These are phyloP conservation scores for Rhizopus delemar DNA, from an alignment of 371 early-diverging fungal genomes.

Conservation along the genomic window DNA sequence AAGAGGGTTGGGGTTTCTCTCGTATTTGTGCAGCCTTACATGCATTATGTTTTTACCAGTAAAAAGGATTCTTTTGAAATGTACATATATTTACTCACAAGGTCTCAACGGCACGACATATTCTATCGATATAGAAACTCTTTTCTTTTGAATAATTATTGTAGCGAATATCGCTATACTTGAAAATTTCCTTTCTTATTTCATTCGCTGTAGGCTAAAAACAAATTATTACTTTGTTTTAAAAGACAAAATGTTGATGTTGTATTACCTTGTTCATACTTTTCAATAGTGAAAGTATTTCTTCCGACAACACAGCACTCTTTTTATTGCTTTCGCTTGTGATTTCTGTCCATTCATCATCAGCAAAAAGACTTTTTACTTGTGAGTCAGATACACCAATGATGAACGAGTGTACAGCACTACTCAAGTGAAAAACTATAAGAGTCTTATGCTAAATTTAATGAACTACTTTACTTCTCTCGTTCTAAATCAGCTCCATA, in stretches of 20 bases:
- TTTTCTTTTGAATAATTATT: conserved; percentile 7
- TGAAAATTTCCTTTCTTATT: conserved; percentile 6
- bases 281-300: neutral
- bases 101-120: neutral
- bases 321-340: neutral
- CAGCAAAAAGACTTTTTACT: conserved; percentile 4
- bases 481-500: neutral
- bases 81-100: too few relatives aligned
- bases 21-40: conserved; percentile 6
- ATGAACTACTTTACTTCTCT: neutral
- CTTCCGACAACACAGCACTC: neutral
- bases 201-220: neutral
- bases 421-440: neutral
- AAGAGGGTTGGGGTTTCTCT: conserved; percentile 10
- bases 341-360: conserved; percentile 2
- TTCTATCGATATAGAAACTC: conserved; percentile 3
- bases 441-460: neutral
- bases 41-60: too few relatives aligned
- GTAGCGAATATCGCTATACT: conserved; percentile 7
- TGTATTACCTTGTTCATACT: conserved; percentile 1
- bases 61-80: too few relatives aligned
- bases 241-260: neutral
- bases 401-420: conserved; percentile 1
- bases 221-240: neutral
- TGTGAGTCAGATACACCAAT: neutral